Base-by-base conservation (phyloP, 2,329 filamentous ascomycete genomes). In the Nemania serpens region DNA sequence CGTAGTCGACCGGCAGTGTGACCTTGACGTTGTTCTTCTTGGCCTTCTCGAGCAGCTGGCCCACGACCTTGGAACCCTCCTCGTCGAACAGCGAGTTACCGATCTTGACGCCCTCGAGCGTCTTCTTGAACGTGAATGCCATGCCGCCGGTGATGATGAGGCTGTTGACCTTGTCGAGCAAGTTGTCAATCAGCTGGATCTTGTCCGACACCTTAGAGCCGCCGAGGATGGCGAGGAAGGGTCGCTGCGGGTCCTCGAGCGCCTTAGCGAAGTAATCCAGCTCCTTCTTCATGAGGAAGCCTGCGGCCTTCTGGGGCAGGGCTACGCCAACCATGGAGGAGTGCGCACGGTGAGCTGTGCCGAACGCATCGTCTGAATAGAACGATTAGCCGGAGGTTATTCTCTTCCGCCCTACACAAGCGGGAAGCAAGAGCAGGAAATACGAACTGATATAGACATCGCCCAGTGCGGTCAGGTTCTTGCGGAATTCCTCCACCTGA, bases 41-140 rank as follows among this genome's bases (percentile, higher is more conserved):
- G 71, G 96, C 95, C 88, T 98, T 99, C 80, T 94, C 89, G 66
- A 97, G 85, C 67, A 99, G 86, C 71, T 91, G 83, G 64, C 84
- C 87, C 61, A 98, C 94, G 43, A 91, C 97, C 88, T 97, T 92
- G 83, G 90, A 86, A 70, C 95, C 95, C 54, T 89, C 89, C 83
- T 97, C 91, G 73, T 99, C 95, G 76, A 96, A 99, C 72, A 99
- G 85, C 54, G 84, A 95, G 82, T 88, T 88, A 64, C 95, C 95
- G 69, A 99, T 99, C 78, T 88, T 85, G 74, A 98, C 88, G 75
- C 86, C 84, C 80, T 97, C 87, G 59, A 98, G 86, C n/a, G 92
- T 94, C 87, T 99, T 99, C 87, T 98, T 98, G 87, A 99, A 99
- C 72, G 95, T 99, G 83, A 98, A 99, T 66, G 95, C 93, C 95